A percentile compares a stretch with the other conserved stretches of the same genome.
phyloP scores from a whole-genome alignment of 1,284 basidiomycete genomes.

The Heliocybe sulcata region DNA sequence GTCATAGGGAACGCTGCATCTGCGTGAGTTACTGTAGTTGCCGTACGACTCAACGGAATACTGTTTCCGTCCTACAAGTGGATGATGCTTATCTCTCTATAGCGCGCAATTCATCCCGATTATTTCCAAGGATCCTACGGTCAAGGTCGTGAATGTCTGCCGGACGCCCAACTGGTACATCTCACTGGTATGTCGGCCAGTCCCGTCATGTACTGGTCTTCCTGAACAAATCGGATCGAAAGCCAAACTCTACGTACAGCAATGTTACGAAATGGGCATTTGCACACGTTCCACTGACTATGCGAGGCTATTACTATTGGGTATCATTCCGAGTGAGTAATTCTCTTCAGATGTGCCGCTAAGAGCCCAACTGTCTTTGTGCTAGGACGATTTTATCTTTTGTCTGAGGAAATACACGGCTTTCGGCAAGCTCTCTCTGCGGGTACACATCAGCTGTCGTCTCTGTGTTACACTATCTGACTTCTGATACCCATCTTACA shows the following conservation, averaged over 20 bases:
- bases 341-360: background rate
- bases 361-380: background rate
- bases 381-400: background rate
- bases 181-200: conserved; percentile 27
- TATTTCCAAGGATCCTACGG: conserved; percentile 39
- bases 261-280: conserved; percentile 38
- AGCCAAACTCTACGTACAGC: conserved; percentile 33
- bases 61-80: no score
- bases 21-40: conserved; percentile 29
- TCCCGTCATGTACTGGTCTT: no score
- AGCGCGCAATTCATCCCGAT: conserved; percentile 48
- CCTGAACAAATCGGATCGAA: conserved; percentile 10
- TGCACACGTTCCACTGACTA: conserved; percentile 36
- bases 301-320: conserved; percentile 36
- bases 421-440: background rate
- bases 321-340: conserved; percentile 34
- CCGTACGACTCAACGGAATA: no score
- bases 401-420: background rate
- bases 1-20: conserved; percentile 63
- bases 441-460: background rate
- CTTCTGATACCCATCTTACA: conserved; percentile 12
- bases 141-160: conserved; percentile 45
- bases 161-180: conserved; percentile 45
- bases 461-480: background rate
- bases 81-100: no score